Base-by-base conservation (phyloP, 83 land plant genomes). In the Picea abies region DNA sequence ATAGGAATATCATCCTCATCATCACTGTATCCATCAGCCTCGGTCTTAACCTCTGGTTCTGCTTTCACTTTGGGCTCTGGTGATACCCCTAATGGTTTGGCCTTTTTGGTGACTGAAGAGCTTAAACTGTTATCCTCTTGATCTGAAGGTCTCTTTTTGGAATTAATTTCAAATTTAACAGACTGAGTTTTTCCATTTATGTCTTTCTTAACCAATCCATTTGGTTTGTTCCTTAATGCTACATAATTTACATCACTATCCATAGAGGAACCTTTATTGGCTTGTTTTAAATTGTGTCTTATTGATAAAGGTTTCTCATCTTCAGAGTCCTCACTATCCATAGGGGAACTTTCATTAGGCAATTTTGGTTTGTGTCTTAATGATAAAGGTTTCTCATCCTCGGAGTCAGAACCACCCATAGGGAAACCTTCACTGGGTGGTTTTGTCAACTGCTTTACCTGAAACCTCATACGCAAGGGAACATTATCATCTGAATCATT, bases 1-100 rank as follows among this genome's bases (percentile, higher is more conserved):
- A 90, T 86, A 16, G 94, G 92, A 70, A 85, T 61, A 60, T 88
- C 81, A 58, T 90, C 94, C 32, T 86, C 85, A 71, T 87, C 88
- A 69, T 90, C 94, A 79, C 62, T 58, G 35, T 68, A 37, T 16
- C 8, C 77, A 52, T 77, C 82, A 44, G 15, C 7, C 70, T 88
- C 92, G 17, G 84, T 68, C 85, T 90, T 92, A 0, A 88, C 78
- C 19, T n/a, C 44, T 41, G 86, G 44, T 80, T 73, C 88, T 41
- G 76, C 44, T 70, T 90, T 90, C 25, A 58, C 79, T 63, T 85
- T 92, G 39, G 20, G 44, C 25, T 79, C 9, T 14, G 67, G 6
- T 72, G 92, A 80, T 60, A 81, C 10, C 78, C 52, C 80, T 6
- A 79, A 76, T 60, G 79, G 67, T 82, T 92, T 92, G 39, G 84